A percentile compares a stretch with the other conserved stretches of the same genome.
These are phyloP conservation scores for Venturia oleaginea DNA, from an alignment of 2,329 filamentous ascomycete species.

Conservation along the genomic window DNA sequence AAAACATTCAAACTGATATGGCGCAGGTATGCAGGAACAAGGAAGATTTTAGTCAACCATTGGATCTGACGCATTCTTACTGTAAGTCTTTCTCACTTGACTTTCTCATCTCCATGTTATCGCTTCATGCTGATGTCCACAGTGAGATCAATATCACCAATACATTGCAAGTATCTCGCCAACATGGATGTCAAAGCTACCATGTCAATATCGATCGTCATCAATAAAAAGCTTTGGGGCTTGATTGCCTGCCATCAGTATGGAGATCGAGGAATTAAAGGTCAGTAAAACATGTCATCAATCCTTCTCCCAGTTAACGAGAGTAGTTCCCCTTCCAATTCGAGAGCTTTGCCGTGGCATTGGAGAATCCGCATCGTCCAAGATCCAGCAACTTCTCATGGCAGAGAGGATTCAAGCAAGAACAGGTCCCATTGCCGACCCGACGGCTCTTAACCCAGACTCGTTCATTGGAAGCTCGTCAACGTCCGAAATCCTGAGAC, in stretches of 20 bases:
- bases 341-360: neutral
- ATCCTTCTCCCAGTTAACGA: neutral
- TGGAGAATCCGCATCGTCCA: neutral
- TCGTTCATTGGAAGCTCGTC: neutral
- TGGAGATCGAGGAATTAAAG: neutral
- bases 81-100: neutral
- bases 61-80: constrained; percentile 5
- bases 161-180: constrained; percentile 6
- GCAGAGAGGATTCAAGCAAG: neutral
- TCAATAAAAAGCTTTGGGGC: neutral
- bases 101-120: neutral
- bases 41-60: neutral
- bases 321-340: neutral
- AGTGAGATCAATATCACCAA: constrained; percentile 4
- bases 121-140: neutral
- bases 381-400: constrained; percentile 1
- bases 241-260: constrained; percentile 3
- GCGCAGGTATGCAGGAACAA: neutral
- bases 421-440: neutral
- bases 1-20: neutral
- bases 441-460: neutral
- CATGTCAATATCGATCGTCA: constrained; percentile 4
- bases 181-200: constrained; percentile 6
- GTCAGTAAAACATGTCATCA: neutral
- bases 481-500: neutral